Conservation (phyloP, 139 green algal species). For the Tetratostichococcus sp. region DNA sequence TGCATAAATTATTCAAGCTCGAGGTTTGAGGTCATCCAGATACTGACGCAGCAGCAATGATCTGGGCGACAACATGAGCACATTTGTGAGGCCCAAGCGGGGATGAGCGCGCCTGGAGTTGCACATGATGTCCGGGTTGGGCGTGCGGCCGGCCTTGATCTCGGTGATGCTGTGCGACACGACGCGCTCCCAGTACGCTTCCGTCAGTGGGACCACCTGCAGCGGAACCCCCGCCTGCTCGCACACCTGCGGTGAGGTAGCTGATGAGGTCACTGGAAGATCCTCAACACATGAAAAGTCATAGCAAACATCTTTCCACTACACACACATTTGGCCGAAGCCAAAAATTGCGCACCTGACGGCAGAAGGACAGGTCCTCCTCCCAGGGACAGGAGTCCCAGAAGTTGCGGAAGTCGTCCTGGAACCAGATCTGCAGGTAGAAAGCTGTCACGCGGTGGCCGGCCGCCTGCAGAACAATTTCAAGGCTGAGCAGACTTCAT, state of each 20-base stretch:
- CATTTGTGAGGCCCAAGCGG: no score
- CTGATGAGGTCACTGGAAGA: no score
- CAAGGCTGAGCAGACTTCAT: no score
- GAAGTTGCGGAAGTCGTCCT: slow-evolving; percentile 95
- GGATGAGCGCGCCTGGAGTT: slow-evolving; percentile 81
- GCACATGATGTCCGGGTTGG: slow-evolving; percentile 98
- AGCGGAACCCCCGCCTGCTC: slow-evolving; percentile 62
- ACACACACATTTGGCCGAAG: no score
- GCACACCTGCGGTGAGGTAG: slow-evolving; percentile 55
- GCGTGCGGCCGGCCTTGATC: slow-evolving; percentile 84
- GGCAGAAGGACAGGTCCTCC: slow-evolving; percentile 88
- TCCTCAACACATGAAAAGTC: no score
- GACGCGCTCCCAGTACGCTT: slow-evolving; percentile 89
- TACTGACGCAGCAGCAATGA: no score
- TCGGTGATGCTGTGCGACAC: slow-evolving; percentile 79
- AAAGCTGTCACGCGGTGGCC: slow-evolving; percentile 82
- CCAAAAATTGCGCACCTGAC: slow-evolving; percentile 54
- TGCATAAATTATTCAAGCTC: no score
- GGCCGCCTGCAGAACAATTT: slow-evolving; percentile 55
- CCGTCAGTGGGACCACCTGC: slow-evolving; percentile 73
- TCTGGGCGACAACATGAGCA: no score
- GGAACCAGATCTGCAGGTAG: slow-evolving; percentile 91
- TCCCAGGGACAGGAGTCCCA: slow-evolving; percentile 96
- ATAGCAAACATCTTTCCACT: no score
- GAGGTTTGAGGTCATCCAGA: no score